phyloP scores from a whole-genome alignment of 2,329 filamentous ascomycete species.

The Pyricularia sp. region DNA sequence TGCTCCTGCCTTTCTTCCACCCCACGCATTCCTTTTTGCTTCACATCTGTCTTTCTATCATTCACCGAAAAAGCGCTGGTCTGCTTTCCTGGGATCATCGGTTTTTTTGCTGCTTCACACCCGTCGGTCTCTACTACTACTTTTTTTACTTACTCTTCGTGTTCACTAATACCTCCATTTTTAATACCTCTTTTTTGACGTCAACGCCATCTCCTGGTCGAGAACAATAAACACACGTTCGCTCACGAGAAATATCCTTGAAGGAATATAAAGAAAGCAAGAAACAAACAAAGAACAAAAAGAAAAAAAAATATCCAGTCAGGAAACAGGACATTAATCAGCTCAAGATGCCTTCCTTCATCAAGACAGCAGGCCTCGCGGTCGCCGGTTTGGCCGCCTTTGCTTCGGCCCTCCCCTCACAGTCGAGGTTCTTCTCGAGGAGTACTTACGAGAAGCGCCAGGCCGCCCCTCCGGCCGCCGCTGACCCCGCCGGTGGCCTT shows the following conservation, averaged over 20 bases:
- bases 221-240: slow-evolving; percentile 8
- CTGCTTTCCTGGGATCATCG: slow-evolving; percentile 33
- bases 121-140: slow-evolving; percentile 9
- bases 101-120: slow-evolving; percentile 12
- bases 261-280: slow-evolving; percentile 16
- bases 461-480: slow-evolving; percentile 33
- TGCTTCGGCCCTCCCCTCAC: slow-evolving; percentile 36
- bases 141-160: slow-evolving; percentile 13
- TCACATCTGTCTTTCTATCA: slow-evolving; percentile 18
- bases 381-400: slow-evolving; percentile 35
- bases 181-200: slow-evolving; percentile 20
- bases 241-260: neutral
- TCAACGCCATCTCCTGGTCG: slow-evolving; percentile 17
- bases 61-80: slow-evolving; percentile 37
- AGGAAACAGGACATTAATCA: slow-evolving; percentile 9
- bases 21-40: slow-evolving; percentile 5
- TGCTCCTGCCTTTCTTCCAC: slow-evolving; percentile 6
- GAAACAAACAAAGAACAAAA: no score
- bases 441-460: slow-evolving; percentile 42
- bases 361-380: slow-evolving; percentile 30
- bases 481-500: slow-evolving; percentile 27
- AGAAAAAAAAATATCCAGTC: slow-evolving; percentile 11
- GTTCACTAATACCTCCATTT: slow-evolving; percentile 6
- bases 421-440: slow-evolving; percentile 19
- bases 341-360: slow-evolving; percentile 35